phyloP scores from a whole-genome alignment of 352 stramenopile species.

The Aphanomyces astaci region DNA sequence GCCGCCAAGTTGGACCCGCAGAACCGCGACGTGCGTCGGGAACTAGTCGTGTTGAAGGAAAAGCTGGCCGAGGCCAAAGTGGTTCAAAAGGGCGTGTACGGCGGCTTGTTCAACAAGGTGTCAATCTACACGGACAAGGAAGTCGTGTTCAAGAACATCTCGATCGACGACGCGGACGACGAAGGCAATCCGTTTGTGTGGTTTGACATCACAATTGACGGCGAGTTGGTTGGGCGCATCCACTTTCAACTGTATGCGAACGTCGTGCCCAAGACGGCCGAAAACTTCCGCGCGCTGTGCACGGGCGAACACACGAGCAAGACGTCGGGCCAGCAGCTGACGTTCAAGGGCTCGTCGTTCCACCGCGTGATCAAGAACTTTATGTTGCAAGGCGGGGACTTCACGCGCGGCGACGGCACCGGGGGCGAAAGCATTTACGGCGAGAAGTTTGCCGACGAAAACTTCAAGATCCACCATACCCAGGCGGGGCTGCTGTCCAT shows the following conservation, averaged over 20 bases:
- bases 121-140: conserved; percentile 98
- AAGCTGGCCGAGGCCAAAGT: conserved; percentile 87
- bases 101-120: conserved; percentile 93
- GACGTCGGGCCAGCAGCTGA: conserved; percentile 76
- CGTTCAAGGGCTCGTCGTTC: conserved; percentile 97
- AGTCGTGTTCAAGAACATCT: conserved; percentile 35
- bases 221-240: conserved; percentile 79
- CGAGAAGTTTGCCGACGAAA: conserved; percentile 95
- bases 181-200: conserved; percentile 95
- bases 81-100: conserved; percentile 95
- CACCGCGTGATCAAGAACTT: conserved; percentile 96
- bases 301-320: conserved; percentile 95
- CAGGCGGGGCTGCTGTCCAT: conserved; percentile 92
- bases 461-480: conserved; percentile 97
- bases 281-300: conserved; percentile 98
- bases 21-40: conserved; percentile 76
- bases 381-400: conserved; percentile 95
- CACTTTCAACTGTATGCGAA: conserved; percentile 97
- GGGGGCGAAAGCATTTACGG: conserved; percentile 92
- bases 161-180: conserved; percentile 41
- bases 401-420: conserved; percentile 92
- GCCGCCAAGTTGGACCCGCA: conserved; percentile 68
- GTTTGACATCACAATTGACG: conserved; percentile 95
- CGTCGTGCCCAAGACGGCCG: conserved; percentile 93
- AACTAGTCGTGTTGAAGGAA: conserved; percentile 69